Percentiles rank a stretch among this genome's conserved stretches.
These are phyloP conservation scores for Biscogniauxia marginata DNA, from an alignment of 2,329 filamentous ascomycete species.

Conservation along the genomic window DNA sequence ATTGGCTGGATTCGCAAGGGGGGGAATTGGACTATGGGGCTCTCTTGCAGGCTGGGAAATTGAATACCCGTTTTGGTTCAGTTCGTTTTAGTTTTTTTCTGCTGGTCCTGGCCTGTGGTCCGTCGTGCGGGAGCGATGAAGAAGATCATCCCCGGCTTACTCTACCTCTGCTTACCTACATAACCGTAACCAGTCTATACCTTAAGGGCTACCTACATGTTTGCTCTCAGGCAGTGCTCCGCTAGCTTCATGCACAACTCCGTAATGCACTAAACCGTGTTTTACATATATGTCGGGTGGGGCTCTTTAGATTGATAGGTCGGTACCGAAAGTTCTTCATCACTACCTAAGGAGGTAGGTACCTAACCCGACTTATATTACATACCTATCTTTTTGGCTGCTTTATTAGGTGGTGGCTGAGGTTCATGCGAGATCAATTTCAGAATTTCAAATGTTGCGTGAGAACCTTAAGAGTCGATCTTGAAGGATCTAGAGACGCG, in stretches of 20 bases:
- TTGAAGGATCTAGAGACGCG: not conserved
- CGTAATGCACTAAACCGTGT: not conserved
- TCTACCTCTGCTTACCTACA: not conserved
- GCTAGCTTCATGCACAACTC: not conserved
- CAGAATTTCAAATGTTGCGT: not conserved
- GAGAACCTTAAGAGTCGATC: not conserved
- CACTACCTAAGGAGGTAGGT: too few relatives aligned
- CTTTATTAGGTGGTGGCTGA: not conserved
- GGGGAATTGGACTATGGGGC: slow-evolving; percentile 23
- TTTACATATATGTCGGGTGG: not conserved
- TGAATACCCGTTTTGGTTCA: slow-evolving; percentile 20
- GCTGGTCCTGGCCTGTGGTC: not conserved
- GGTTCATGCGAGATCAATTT: not conserved
- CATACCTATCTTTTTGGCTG: not conserved
- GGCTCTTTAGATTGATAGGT: not conserved
- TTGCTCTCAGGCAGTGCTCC: not conserved
- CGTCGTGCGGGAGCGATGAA: not conserved
- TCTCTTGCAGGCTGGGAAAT: slow-evolving; percentile 31
- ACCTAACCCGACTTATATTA: not conserved
- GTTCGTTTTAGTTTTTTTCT: not conserved
- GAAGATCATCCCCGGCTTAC: not conserved
- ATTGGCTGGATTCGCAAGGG: slow-evolving; percentile 14
- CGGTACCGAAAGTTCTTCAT: not conserved
- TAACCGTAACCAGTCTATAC: not conserved
- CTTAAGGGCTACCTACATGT: not conserved